phyloP scores from a whole-genome alignment of 768 basidiomycete species.

The Termitomyces eurrhizus region DNA sequence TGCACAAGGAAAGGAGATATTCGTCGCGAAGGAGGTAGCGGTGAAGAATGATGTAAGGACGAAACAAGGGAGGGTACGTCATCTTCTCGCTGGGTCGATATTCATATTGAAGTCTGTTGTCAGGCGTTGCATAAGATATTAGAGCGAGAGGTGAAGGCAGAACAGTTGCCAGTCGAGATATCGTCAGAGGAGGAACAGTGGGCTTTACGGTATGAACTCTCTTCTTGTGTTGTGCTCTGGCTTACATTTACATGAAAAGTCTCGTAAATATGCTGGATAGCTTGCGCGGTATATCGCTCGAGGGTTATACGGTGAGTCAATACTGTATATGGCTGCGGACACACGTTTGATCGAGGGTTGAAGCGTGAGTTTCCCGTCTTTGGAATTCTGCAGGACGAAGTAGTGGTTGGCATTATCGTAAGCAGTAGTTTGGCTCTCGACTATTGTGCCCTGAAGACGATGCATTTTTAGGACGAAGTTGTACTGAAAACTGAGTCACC shows the following conservation, averaged over 20 bases:
- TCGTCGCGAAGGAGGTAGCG: slow-evolving; percentile 48
- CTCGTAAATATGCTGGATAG: slow-evolving; percentile 70
- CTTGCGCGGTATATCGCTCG: slow-evolving; percentile 45
- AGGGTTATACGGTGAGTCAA: slow-evolving; percentile 49
- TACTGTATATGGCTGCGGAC: neutral
- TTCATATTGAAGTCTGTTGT: neutral
- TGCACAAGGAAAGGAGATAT: slow-evolving; percentile 55
- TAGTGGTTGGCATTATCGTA: slow-evolving; percentile 77
- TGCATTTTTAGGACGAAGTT: slow-evolving; percentile 47
- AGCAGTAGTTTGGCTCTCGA: slow-evolving; percentile 12
- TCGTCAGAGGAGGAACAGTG: slow-evolving; percentile 68
- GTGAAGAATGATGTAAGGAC: slow-evolving; percentile 49
- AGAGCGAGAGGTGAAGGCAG: slow-evolving; percentile 66
- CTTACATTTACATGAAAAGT: slow-evolving; percentile 31
- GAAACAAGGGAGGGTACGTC: slow-evolving; percentile 51
- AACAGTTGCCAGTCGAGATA: slow-evolving; percentile 48
- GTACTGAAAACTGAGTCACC: slow-evolving; percentile 22
- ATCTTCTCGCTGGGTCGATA: neutral
- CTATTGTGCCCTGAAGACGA: neutral
- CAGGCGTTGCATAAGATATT: slow-evolving; percentile 75
- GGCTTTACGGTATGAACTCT: slow-evolving; percentile 58
- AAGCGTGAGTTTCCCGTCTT: slow-evolving; percentile 87
- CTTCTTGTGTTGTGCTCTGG: neutral
- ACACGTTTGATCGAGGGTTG: neutral
- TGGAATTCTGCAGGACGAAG: slow-evolving; percentile 59